Conservation (phyloP, 441 rosid species). For the Cnidoscolus chayamansa region DNA sequence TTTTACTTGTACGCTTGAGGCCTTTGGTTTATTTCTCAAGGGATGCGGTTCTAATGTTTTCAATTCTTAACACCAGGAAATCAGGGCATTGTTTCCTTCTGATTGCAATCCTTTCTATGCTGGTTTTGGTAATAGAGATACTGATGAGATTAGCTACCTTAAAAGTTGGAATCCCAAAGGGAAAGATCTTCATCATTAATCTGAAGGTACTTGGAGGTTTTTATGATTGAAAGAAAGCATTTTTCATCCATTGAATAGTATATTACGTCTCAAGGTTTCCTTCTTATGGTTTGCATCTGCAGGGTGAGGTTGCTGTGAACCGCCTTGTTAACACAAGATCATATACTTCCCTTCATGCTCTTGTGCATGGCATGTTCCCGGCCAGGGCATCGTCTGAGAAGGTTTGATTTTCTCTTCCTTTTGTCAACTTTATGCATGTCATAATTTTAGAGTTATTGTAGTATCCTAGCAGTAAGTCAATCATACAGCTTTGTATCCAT, state of each 20-base stretch:
- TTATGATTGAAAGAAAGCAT: constrained; percentile 12
- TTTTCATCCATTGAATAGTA: no score
- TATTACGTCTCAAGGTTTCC: background rate
- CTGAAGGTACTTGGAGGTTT: constrained; percentile 62
- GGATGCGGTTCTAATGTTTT: constrained; percentile 4
- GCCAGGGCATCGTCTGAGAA: constrained; percentile 52
- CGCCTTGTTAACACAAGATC: constrained; percentile 74
- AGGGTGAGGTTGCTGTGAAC: constrained; percentile 93
- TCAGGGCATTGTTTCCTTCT: constrained; percentile 77
- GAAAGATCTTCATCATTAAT: constrained; percentile 90
- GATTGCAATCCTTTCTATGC: constrained; percentile 94
- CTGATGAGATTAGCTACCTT: constrained; percentile 95
- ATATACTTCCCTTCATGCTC: constrained; percentile 71
- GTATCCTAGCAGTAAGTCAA: no score
- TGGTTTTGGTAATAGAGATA: constrained; percentile 98
- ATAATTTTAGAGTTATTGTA: background rate
- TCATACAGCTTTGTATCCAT: background rate
- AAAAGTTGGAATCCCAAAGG: constrained; percentile 88
- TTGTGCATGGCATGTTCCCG: constrained; percentile 90
- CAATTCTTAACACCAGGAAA: constrained; percentile 48
- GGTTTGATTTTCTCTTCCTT: constrained; percentile 37
- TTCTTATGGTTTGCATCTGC: constrained; percentile 30
- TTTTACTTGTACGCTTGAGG: background rate
- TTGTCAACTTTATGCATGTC: background rate
- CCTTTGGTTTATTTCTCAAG: constrained; percentile 8